Evolutionary conservation across 2,329 filamentous ascomycete genomes (phyloP), one percentile per base, ranked within the genome.

Genomic region (Coniella lustricola): DNA sequence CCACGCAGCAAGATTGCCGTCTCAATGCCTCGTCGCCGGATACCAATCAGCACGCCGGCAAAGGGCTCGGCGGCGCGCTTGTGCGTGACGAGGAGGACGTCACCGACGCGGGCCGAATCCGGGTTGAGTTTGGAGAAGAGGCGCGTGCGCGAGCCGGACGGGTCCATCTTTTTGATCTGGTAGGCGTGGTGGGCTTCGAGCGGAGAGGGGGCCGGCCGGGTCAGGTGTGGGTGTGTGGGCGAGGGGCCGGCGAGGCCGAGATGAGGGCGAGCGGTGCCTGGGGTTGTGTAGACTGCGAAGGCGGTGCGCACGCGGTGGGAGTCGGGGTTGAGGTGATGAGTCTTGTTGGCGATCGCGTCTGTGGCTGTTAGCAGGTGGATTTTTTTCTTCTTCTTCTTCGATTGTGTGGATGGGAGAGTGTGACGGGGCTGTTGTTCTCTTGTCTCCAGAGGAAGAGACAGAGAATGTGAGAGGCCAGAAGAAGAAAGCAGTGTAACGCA

Each of bases 41-140:
- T 90, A 62, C 85, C 86, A 63, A 98, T 75, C 60, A 87, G 86
- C 13, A 93, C 88, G 35, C 93, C 93, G 1, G 90, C 81, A 64
- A 96, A 96, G 7, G 91, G 88, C 66, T 97, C 91, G 53, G 84
- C 85, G 54, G 82, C 87, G 14, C 71, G 64, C 65, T 84, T 85
- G 61, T 88, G 85, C 36, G 88, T 88, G 41, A 96, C 87, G 59
- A 94, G 88, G 32, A 98, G 76, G 55, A 98, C 87, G 67, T 98
- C 93, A 60, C 93, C 93, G 1, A 86, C 80, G 60, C 85, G 84
- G 48, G 85, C 89, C 59, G 82, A 79, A 65, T 96, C 89, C 29
- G 79, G 77, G 68, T 91, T 94, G 46, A 76, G 68, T 57, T 79
- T 80, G 56, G 82, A 80, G 73, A 98, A 96, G 49, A 98, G 82